A percentile compares a stretch with the other conserved stretches of the same genome.
phyloP scores from a whole-genome alignment of 129 eudicot species.

The Flaveria ramosissima region DNA sequence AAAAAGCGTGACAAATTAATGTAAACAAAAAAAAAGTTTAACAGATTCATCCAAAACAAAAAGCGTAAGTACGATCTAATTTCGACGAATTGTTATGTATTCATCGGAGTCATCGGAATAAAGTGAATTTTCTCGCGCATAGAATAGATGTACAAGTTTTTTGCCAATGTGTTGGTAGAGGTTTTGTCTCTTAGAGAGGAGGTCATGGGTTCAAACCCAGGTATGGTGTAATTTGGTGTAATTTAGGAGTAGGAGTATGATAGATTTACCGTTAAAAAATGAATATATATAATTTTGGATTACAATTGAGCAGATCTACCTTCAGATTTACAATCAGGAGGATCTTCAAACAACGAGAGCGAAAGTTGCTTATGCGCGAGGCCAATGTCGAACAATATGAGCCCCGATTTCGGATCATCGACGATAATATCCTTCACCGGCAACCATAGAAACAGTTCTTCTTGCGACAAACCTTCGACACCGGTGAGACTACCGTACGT shows the following conservation, averaged over 20 bases:
- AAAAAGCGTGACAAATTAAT: neutral
- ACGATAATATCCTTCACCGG: slow-evolving; percentile 76
- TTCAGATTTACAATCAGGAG: slow-evolving; percentile 64
- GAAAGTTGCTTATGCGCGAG: slow-evolving; percentile 77
- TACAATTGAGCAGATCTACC: slow-evolving; percentile 13
- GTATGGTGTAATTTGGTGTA: no score
- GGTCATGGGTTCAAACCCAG: no score
- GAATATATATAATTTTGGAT: no score
- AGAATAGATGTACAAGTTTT: no score
- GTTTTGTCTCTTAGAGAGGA: no score
- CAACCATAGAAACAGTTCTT: slow-evolving; percentile 78
- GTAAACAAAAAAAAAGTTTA: neutral
- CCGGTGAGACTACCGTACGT: slow-evolving; percentile 68
- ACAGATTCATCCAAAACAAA: neutral
- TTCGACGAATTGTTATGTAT: no score
- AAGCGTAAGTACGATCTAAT: neutral
- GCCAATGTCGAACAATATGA: slow-evolving; percentile 68
- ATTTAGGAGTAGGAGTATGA: no score
- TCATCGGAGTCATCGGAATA: no score
- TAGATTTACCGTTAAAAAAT: no score
- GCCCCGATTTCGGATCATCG: slow-evolving; percentile 68
- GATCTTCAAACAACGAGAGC: slow-evolving; percentile 74
- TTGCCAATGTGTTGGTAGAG: no score
- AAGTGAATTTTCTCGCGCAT: no score
- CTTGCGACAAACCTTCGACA: slow-evolving; percentile 67